phyloP scores from a whole-genome alignment of 1,284 basidiomycete genomes.

The Grifola frondosa region DNA sequence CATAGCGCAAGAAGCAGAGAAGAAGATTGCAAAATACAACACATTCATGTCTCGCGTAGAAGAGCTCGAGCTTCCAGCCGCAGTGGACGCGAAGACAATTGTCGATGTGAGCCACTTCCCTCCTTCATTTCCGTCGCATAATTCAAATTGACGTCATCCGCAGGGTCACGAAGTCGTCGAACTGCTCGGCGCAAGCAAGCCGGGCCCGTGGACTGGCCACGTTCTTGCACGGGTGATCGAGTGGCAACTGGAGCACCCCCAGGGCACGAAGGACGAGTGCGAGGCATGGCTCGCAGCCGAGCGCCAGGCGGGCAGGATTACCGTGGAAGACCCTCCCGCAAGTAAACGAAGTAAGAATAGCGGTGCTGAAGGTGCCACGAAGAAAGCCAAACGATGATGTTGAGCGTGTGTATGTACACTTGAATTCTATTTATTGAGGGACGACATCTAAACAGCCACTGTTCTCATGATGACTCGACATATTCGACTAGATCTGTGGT shows the following conservation, averaged over 20 bases:
- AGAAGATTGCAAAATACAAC: slow-evolving; percentile 64
- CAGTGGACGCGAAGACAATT: slow-evolving; percentile 69
- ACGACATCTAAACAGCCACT: neutral
- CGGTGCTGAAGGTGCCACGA: slow-evolving; percentile 36
- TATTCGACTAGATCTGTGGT: too few relatives aligned
- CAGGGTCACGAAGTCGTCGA: slow-evolving; percentile 73
- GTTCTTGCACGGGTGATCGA: slow-evolving; percentile 67
- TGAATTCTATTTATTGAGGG: too few relatives aligned
- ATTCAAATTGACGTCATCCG: neutral
- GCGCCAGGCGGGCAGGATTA: slow-evolving; percentile 43
- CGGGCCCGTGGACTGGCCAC: slow-evolving; percentile 69
- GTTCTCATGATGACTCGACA: too few relatives aligned
- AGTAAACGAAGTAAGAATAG: slow-evolving; percentile 24
- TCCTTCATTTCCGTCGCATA: neutral
- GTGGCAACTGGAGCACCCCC: slow-evolving; percentile 83
- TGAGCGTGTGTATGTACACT: too few relatives aligned
- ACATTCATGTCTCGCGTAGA: slow-evolving; percentile 58
- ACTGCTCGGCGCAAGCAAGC: slow-evolving; percentile 51
- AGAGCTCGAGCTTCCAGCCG: slow-evolving; percentile 57
- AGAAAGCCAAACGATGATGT: slow-evolving; percentile 41
- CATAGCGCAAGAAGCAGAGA: slow-evolving; percentile 36
- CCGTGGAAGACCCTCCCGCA: slow-evolving; percentile 29
- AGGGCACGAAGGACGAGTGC: slow-evolving; percentile 65
- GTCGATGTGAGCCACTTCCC: slow-evolving; percentile 62
- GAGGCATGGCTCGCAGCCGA: slow-evolving; percentile 65